Evolutionary conservation across 495 filamentous ascomycete species (phyloP).

Genomic region (Bryoglossum gracile): DNA sequence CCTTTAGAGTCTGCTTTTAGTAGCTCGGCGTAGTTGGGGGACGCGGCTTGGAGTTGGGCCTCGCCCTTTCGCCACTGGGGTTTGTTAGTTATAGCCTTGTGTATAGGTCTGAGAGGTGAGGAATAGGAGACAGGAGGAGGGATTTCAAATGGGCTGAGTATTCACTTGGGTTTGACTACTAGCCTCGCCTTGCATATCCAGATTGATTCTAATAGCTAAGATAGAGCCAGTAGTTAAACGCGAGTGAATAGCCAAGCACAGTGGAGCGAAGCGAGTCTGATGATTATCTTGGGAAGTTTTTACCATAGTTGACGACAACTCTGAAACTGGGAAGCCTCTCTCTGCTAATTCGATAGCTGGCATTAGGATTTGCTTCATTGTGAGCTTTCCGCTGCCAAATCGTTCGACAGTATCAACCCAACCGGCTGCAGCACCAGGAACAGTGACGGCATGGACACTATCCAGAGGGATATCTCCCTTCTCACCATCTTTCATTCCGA

Average conservation of each 20-base stretch:
- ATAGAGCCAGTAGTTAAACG: too few species aligned
- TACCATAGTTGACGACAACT: conserved; percentile 66
- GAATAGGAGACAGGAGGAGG: too few species aligned
- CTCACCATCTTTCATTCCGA: conserved; percentile 58
- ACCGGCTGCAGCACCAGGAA: conserved; percentile 85
- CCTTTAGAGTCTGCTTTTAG: conserved; percentile 69
- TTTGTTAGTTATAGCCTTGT: not conserved
- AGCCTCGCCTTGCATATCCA: too few species aligned
- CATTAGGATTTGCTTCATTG: conserved; percentile 65
- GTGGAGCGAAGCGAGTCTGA: too few species aligned
- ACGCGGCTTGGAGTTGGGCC: conserved; percentile 53
- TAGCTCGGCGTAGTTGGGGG: conserved; percentile 80
- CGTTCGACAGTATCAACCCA: conserved; percentile 90
- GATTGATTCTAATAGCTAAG: too few species aligned
- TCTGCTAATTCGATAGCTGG: conserved; percentile 86
- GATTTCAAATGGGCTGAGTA: too few species aligned
- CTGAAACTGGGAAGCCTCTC: conserved; percentile 82
- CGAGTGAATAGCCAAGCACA: too few species aligned
- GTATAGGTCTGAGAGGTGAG: conserved; percentile 6
- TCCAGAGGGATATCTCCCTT: conserved; percentile 61
- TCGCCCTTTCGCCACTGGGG: conserved; percentile 62
- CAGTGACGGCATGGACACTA: conserved; percentile 74
- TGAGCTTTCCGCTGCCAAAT: conserved; percentile 84
- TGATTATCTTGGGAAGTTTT: too few species aligned
- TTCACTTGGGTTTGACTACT: too few species aligned